These are phyloP conservation scores for Alternaria novae-zelandiae DNA, from an alignment of 2,329 filamentous ascomycete species.

Conservation along the genomic window DNA sequence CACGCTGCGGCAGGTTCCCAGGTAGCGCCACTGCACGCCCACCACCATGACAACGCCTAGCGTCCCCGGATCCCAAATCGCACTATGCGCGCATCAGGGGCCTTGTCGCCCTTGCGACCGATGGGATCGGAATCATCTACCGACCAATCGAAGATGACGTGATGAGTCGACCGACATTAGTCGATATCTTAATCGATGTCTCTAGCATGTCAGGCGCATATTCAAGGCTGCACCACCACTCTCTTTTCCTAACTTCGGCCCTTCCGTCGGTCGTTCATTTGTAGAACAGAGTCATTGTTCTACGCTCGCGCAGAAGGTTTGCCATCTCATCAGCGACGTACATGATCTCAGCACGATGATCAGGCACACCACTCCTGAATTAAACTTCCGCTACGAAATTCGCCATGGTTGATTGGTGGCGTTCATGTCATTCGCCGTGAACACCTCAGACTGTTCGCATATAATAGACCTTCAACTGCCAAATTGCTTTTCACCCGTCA, in stretches of 20 bases:
- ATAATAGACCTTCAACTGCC: background rate
- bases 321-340: background rate
- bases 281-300: background rate
- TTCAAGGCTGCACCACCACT: background rate
- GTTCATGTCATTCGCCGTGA: background rate
- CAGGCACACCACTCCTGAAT: background rate
- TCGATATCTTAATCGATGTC: background rate
- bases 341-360: background rate
- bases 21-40: background rate
- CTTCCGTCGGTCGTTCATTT: background rate
- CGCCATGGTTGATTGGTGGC: background rate
- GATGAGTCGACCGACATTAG: background rate
- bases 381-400: background rate
- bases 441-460: background rate
- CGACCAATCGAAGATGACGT: background rate
- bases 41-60: background rate
- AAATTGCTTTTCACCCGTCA: background rate
- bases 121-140: background rate
- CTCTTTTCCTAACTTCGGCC: background rate
- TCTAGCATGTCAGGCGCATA: background rate
- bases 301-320: slow-evolving; percentile 1
- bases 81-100: background rate
- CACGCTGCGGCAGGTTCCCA: background rate
- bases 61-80: background rate
- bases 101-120: background rate